Base-by-base conservation (phyloP, 2,329 filamentous ascomycete genomes). In the Rutstroemia sp. region DNA sequence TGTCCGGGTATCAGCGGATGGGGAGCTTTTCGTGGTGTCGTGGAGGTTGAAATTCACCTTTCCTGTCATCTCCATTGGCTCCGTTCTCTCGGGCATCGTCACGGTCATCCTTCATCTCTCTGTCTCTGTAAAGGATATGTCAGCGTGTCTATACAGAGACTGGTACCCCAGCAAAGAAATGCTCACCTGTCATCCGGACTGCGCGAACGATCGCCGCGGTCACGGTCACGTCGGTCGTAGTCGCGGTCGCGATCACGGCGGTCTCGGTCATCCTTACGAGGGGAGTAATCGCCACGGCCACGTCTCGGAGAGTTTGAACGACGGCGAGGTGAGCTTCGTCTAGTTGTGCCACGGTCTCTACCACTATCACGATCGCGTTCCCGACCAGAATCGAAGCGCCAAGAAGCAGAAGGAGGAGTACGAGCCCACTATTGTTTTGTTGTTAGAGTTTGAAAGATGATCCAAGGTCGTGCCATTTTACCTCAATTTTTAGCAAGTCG, bases 401-500 rank as follows among this genome's bases (percentile, higher is more conserved):
- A 99, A 30, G 92, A 97, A 53, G 94, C 94, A 64, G 94, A 97
- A 50, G 94, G 94, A 68, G 94, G 94, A 68, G 94, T 99, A 67
- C 94, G 89, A 68, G 94, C 94, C 94, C 94, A 99, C 94, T 99
- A 62, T 47, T 42, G 16, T 46, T 23, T n/a, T 25, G n/a, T 34
- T 34, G 14, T 60, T 48, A 59, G 57, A 36, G 47, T n/a, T 36
- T 10, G 21, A 19, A 34, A 12, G 16, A 25, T 21, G 54, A 30
- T 36, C 34, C 21, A 47, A 52, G 50, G n/a, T 34, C 39, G 36
- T 25, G 45, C 30, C 34, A 38, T 65, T 81, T 65, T 76, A 96
- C 94, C 83, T 99, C 94, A 64, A 99, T 97, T 78, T 99, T 99
- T 76, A 99, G 73, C 58, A 96, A 77, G 69, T 99, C 94, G 70